These are phyloP conservation scores for Cystobasidiaceae sp. DNA, from an alignment of 1,284 basidiomycete genomes.

Conservation along the genomic window DNA sequence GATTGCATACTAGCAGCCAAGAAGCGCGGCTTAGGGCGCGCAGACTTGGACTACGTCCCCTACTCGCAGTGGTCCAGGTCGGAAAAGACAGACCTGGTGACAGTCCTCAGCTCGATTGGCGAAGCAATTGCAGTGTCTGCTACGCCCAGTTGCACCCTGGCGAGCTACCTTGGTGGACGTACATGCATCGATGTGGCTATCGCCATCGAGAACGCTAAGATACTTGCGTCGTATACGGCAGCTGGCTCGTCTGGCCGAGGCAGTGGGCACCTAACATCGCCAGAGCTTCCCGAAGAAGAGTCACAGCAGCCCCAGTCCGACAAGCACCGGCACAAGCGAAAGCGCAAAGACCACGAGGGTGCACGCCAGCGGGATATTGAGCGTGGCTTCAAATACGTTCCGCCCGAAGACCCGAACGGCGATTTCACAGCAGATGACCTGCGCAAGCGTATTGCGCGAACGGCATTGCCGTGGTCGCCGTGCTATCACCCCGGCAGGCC, in stretches of 20 bases:
- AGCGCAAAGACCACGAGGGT: constrained; percentile 15
- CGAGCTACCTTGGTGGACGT: not conserved
- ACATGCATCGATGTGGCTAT: constrained; percentile 9
- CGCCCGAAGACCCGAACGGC: not conserved
- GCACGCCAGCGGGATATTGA: constrained; percentile 1
- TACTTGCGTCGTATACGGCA: not conserved
- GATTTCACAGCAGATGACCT: constrained; percentile 13
- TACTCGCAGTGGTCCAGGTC: not conserved
- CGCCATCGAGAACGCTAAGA: not conserved
- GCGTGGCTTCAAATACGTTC: not conserved
- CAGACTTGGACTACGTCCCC: not conserved
- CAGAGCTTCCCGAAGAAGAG: not conserved
- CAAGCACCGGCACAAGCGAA: constrained; percentile 2
- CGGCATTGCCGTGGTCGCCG: constrained; percentile 14
- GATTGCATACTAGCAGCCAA: not conserved
- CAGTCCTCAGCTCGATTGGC: not conserved
- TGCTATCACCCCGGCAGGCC: constrained; percentile 29
- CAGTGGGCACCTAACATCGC: constrained; percentile 3
- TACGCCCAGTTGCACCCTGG: constrained; percentile 1
- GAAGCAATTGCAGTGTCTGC: not conserved
- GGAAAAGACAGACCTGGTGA: not conserved
- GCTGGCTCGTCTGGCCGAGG: not conserved
- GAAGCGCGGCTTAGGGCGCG: not conserved
- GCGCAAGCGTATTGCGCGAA: constrained; percentile 1
- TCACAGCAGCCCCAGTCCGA: not conserved